Evolutionary conservation across 2,329 filamentous ascomycete species (phyloP).

Genomic region (Colletotrichum eremochloae): DNA sequence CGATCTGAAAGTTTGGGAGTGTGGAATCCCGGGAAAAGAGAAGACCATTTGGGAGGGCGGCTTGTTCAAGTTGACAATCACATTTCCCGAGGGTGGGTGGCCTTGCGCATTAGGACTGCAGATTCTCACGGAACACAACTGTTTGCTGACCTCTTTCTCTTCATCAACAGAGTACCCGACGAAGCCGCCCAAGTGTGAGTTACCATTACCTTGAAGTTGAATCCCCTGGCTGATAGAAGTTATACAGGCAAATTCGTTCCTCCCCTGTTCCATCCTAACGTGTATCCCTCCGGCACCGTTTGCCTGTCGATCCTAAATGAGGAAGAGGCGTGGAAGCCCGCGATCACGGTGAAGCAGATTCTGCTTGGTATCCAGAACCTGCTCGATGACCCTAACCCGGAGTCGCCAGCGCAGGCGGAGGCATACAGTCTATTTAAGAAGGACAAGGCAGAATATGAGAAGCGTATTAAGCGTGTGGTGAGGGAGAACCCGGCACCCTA

Average conservation of each 20-base stretch:
- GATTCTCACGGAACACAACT: background rate
- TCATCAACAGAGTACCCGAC: slow-evolving; percentile 87
- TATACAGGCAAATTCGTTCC: slow-evolving; percentile 90
- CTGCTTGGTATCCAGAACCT: slow-evolving; percentile 95
- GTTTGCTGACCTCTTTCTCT: slow-evolving; percentile 44
- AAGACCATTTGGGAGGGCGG: slow-evolving; percentile 99
- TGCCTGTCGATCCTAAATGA: slow-evolving; percentile 98
- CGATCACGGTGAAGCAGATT: slow-evolving; percentile 98
- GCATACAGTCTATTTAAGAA: slow-evolving; percentile 98
- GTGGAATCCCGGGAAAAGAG: slow-evolving; percentile 94
- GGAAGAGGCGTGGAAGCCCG: slow-evolving; percentile 98
- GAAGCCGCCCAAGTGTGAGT: slow-evolving; percentile 97
- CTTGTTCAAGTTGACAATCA: slow-evolving; percentile 92
- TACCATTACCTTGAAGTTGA: slow-evolving; percentile 1
- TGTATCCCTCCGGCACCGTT: slow-evolving; percentile 97
- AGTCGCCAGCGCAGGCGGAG: slow-evolving; percentile 95
- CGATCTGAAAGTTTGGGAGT: slow-evolving; percentile 97
- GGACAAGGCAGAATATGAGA: slow-evolving; percentile 88
- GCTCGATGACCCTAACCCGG: slow-evolving; percentile 95
- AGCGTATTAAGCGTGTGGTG: slow-evolving; percentile 87
- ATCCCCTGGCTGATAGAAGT: slow-evolving; percentile 21
- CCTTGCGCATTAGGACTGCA: background rate
- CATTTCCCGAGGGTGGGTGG: slow-evolving; percentile 88
- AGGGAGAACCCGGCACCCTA: slow-evolving; percentile 87
- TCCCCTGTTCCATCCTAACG: slow-evolving; percentile 97